Conservation (phyloP, 495 filamentous ascomycete species). For the Geoglossum glabrum region DNA sequence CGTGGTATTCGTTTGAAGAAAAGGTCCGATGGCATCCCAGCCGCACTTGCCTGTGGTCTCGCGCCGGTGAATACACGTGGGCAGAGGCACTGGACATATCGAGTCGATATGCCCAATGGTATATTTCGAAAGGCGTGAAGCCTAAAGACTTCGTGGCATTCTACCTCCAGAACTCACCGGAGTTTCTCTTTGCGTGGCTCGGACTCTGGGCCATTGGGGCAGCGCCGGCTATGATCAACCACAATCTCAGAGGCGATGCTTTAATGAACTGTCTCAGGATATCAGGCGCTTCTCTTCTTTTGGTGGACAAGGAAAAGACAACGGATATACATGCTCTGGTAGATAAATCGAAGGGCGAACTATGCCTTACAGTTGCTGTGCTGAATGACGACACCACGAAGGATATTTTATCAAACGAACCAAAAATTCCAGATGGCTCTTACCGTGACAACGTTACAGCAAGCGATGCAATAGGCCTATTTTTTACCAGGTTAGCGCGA, state of each 20-base stretch:
- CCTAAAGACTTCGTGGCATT: constrained; percentile 48
- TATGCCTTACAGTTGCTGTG: constrained; percentile 33
- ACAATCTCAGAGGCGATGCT: constrained; percentile 43
- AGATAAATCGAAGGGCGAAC: constrained; percentile 34
- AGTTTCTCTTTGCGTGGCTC: constrained; percentile 46
- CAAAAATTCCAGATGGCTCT: constrained; percentile 28
- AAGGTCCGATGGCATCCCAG: constrained; percentile 26
- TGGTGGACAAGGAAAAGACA: constrained; percentile 36
- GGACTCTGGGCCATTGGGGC: constrained; percentile 42
- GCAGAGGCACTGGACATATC: constrained; percentile 30
- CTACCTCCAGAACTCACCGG: constrained; percentile 46
- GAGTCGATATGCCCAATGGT: constrained; percentile 46
- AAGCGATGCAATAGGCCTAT: constrained; percentile 33
- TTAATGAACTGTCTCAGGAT: constrained; percentile 50
- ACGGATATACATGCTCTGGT: constrained; percentile 13
- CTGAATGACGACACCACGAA: constrained; percentile 26
- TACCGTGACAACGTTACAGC: constrained; percentile 26
- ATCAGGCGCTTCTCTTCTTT: constrained; percentile 32
- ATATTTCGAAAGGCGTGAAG: constrained; percentile 35
- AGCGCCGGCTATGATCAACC: constrained; percentile 53
- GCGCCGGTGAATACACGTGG: constrained; percentile 41
- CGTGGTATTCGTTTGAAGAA: constrained; percentile 47
- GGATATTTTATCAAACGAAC: constrained; percentile 27
- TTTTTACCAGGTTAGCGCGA: constrained; percentile 38
- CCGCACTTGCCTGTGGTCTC: constrained; percentile 45